Percentiles rank a stretch among this genome's conserved stretches.
These are phyloP conservation scores for Trypanosoma rangeli DNA, from an alignment of 208 protist species.

Conservation along the genomic window DNA sequence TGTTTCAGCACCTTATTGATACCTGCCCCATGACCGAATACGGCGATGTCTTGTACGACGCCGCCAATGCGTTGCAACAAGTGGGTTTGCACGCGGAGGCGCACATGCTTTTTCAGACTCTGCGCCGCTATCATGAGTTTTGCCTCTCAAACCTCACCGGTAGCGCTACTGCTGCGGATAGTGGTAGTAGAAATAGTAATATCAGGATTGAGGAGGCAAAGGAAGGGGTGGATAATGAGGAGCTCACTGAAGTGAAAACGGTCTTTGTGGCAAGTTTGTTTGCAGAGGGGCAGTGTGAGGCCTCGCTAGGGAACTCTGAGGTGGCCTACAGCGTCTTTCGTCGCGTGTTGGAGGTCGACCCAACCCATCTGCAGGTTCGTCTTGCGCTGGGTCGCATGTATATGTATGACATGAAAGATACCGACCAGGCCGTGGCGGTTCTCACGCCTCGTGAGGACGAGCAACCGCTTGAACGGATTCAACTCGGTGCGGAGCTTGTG, in stretches of 20 bases:
- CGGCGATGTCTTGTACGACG: conserved; percentile 82
- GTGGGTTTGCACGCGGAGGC: conserved; percentile 71
- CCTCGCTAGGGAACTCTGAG: conserved; percentile 41
- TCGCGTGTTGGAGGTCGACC: conserved; percentile 57
- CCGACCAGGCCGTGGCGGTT: conserved; percentile 46
- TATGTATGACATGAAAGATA: conserved; percentile 65
- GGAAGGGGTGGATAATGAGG: conserved; percentile 14
- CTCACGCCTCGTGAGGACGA: conserved; percentile 67
- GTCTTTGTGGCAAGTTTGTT: conserved; percentile 60
- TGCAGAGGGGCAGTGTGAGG: conserved; percentile 64
- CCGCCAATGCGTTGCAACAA: conserved; percentile 68
- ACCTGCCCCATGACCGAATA: conserved; percentile 83
- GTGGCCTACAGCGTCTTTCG: conserved; percentile 26
- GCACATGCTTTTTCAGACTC: conserved; percentile 54
- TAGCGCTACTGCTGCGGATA: background rate
- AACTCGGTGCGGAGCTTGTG: conserved; percentile 79
- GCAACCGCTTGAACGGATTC: conserved; percentile 72
- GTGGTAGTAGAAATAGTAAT: background rate
- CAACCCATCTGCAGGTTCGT: conserved; percentile 63
- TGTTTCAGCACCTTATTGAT: conserved; percentile 78
- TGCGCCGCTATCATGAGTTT: conserved; percentile 73
- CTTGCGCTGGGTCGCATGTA: conserved; percentile 70
- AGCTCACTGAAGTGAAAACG: conserved; percentile 43
- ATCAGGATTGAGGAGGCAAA: background rate
- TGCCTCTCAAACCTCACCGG: conserved; percentile 26